Evolutionary conservation across 176 grass and related monocot genomes (phyloP).

Genomic region (Oryza brachyantha): DNA sequence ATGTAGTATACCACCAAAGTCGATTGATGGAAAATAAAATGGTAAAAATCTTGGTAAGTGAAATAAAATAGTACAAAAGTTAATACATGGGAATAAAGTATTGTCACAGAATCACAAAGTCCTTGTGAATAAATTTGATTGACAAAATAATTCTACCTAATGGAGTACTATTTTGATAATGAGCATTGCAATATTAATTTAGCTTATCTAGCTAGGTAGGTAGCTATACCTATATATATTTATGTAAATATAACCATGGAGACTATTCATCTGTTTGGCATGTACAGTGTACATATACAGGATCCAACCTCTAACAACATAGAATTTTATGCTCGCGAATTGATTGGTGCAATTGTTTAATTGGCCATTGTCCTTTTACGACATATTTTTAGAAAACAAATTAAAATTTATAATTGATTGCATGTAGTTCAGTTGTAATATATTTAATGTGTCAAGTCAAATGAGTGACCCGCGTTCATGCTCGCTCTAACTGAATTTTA

Average conservation of each 20-base stretch:
- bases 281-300: not conserved
- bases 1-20: too few species aligned
- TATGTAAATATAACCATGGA: not conserved
- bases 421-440: conserved; percentile 41
- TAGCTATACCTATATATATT: not conserved
- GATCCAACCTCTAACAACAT: not conserved
- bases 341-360: conserved; percentile 43
- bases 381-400: conserved; percentile 39
- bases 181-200: not conserved
- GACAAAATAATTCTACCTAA: too few species aligned
- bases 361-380: conserved; percentile 26
- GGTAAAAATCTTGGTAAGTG: too few species aligned
- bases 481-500: conserved; percentile 30
- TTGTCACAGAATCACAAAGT: too few species aligned
- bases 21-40: too few species aligned
- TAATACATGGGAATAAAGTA: too few species aligned
- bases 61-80: too few species aligned
- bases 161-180: too few species aligned
- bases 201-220: not conserved
- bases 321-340: conserved; percentile 13
- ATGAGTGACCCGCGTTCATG: conserved; percentile 42
- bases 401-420: conserved; percentile 33
- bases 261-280: not conserved
- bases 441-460: conserved; percentile 42
- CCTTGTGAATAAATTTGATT: too few species aligned